Conservation (phyloP, 2,329 filamentous ascomycete species). For the Cladorrhinum sp. region DNA sequence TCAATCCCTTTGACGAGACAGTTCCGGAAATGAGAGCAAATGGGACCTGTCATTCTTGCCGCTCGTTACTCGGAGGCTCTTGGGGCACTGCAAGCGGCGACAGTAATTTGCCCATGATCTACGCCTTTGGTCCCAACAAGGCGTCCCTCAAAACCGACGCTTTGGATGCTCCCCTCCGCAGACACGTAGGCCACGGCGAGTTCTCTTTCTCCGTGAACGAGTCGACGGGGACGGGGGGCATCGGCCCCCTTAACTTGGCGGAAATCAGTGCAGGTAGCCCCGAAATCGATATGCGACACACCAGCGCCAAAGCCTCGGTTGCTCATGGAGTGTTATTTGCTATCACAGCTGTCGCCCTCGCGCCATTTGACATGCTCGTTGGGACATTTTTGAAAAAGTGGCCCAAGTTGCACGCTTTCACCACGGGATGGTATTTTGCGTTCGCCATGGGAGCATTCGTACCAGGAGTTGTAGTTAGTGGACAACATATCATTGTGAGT, state of each 20-base stretch:
- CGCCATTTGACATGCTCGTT: conserved; percentile 26
- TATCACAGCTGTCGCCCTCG: conserved; percentile 24
- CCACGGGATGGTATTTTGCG: conserved; percentile 20
- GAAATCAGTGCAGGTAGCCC: background rate
- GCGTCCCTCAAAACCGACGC: conserved; percentile 19
- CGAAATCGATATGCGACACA: background rate
- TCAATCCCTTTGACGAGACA: conserved; percentile 20
- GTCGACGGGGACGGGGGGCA: conserved; percentile 22
- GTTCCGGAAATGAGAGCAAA: conserved; percentile 23
- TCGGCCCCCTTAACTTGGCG: conserved; percentile 1
- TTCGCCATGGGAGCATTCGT: conserved; percentile 27
- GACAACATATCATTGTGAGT: conserved; percentile 22
- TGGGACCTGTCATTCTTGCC: conserved; percentile 27
- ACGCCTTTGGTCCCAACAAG: conserved; percentile 25
- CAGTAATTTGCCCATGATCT: conserved; percentile 24
- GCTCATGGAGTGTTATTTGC: conserved; percentile 29
- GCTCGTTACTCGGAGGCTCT: conserved; percentile 5
- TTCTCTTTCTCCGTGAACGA: conserved; percentile 23
- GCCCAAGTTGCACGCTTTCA: conserved; percentile 22
- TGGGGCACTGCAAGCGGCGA: conserved; percentile 7
- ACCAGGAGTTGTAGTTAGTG: conserved; percentile 24
- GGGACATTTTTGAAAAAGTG: conserved; percentile 20
- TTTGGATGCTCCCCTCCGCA: conserved; percentile 22
- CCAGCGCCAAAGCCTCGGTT: conserved; percentile 17
- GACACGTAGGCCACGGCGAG: conserved; percentile 26